phyloP scores from a whole-genome alignment of 345 rosid species.

The Murraya koenigii region DNA sequence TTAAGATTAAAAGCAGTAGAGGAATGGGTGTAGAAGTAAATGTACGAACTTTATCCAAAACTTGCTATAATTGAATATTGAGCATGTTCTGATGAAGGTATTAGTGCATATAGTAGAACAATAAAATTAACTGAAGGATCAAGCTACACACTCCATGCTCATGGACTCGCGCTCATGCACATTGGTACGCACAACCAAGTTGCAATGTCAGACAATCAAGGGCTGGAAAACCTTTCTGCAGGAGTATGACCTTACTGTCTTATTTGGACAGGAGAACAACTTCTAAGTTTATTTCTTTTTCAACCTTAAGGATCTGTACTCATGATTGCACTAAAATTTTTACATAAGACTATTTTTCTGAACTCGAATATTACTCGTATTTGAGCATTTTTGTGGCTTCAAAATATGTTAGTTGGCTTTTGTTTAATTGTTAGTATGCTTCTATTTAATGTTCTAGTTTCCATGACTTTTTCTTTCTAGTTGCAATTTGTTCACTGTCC shows the following conservation, averaged over 20 bases:
- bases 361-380: neutral
- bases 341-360: neutral
- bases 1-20: neutral
- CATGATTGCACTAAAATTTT: neutral
- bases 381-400: neutral
- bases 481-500: constrained; percentile 24
- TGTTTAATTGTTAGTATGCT: neutral
- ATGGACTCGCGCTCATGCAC: neutral
- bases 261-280: neutral
- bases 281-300: neutral
- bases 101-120: neutral
- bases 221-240: neutral
- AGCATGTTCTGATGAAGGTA: neutral
- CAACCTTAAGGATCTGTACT: neutral
- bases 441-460: neutral
- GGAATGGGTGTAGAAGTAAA: neutral
- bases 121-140: neutral
- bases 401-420: neutral
- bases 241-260: neutral
- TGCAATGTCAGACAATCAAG: neutral
- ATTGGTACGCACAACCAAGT: neutral
- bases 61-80: neutral
- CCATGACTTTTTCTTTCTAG: neutral
- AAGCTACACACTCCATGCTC: neutral
- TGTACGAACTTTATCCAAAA: neutral